phyloP scores from a whole-genome alignment of 768 basidiomycete species.

The Lactifluus hygrophoroides region DNA sequence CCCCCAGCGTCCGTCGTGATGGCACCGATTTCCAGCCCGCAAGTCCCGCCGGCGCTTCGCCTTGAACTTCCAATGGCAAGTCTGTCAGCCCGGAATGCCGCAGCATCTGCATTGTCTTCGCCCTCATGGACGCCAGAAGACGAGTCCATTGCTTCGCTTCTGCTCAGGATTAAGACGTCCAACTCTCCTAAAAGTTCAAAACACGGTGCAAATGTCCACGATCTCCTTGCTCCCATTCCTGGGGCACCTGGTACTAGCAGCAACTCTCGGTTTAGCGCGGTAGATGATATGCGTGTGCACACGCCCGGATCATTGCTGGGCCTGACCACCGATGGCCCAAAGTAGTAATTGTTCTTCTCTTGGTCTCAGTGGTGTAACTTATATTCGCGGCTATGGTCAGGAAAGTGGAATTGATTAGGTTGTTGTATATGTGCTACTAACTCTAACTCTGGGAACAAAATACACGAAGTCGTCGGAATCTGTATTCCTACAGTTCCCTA shows the following conservation, averaged over 20 bases:
- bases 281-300: slow-evolving; percentile 17
- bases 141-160: slow-evolving; percentile 17
- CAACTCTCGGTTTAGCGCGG: neutral
- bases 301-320: slow-evolving; percentile 20
- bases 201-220: neutral
- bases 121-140: slow-evolving; percentile 21
- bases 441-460: neutral
- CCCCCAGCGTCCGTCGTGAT: slow-evolving; percentile 17
- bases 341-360: neutral
- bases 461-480: no score
- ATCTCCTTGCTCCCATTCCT: slow-evolving; percentile 1
- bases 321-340: slow-evolving; percentile 6
- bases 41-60: slow-evolving; percentile 18
- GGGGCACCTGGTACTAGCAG: neutral
- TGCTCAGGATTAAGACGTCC: slow-evolving; percentile 18
- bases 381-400: slow-evolving; percentile 3
- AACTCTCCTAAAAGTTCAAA: slow-evolving; percentile 2
- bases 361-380: neutral
- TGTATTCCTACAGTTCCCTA: no score
- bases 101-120: neutral
- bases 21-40: slow-evolving; percentile 15
- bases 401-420: neutral
- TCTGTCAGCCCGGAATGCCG: neutral
- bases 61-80: slow-evolving; percentile 18
- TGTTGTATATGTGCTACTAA: slow-evolving; percentile 6